Conservation (phyloP, 176 grass and related monocot genomes). For the Oryza glaberrima region DNA sequence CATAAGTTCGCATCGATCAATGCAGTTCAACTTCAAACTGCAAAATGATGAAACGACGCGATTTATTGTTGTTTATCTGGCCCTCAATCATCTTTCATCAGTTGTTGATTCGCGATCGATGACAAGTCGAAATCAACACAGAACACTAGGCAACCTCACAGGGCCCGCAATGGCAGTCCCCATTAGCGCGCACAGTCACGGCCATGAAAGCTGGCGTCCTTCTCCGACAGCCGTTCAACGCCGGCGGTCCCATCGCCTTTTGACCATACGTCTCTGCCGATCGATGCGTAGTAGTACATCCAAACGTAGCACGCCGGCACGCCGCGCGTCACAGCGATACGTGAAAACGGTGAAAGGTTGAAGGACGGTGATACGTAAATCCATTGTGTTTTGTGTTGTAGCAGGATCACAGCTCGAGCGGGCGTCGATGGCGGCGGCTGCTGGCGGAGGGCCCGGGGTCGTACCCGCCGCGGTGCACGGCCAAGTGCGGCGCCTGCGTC, state of each 20-base stretch:
- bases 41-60: neutral
- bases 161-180: constrained; percentile 31
- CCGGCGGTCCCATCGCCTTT: constrained; percentile 28
- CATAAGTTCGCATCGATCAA: neutral
- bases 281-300: neutral
- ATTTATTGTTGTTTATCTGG: neutral
- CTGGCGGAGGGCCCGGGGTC: constrained; percentile 62
- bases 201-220: constrained; percentile 20
- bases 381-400: neutral
- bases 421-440: constrained; percentile 26
- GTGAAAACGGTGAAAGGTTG: neutral
- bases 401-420: neutral
- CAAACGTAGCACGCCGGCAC: neutral
- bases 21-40: neutral
- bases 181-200: constrained; percentile 19
- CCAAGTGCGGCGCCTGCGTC: constrained; percentile 74
- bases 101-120: neutral
- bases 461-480: constrained; percentile 70
- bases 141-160: neutral
- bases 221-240: constrained; percentile 46
- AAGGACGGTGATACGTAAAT: neutral
- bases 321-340: neutral
- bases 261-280: constrained; percentile 37
- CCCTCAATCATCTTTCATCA: neutral
- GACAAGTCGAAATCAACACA: neutral